A percentile compares a stretch with the other conserved stretches of the same genome.
These are phyloP conservation scores for Trichoderma koningii DNA, from an alignment of 2,329 filamentous ascomycete genomes.

Conservation along the genomic window DNA sequence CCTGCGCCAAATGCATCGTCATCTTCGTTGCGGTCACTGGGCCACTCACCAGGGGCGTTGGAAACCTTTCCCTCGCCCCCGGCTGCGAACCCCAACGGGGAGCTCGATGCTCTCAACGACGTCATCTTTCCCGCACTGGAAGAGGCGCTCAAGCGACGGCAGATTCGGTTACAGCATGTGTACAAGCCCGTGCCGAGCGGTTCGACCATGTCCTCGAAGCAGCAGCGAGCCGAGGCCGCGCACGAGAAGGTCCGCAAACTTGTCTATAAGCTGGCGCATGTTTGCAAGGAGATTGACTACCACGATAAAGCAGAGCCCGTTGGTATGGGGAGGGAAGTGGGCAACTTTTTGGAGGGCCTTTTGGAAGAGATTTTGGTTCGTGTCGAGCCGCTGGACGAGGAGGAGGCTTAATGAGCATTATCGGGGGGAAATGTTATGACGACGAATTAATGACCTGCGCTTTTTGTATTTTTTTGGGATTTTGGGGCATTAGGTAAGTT, in stretches of 20 bases:
- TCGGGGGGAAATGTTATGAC: not conserved
- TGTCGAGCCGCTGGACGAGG: slow-evolving; percentile 83
- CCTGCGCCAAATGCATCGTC: not conserved
- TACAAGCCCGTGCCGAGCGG: slow-evolving; percentile 46
- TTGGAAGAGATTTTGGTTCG: slow-evolving; percentile 91
- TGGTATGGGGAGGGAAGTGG: slow-evolving; percentile 89
- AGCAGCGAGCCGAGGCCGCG: slow-evolving; percentile 68
- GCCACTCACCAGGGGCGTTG: slow-evolving; percentile 38
- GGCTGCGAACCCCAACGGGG: slow-evolving; percentile 61
- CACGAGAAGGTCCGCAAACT: slow-evolving; percentile 82
- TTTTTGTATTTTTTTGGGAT: not conserved
- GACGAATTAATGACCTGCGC: slow-evolving; percentile 11
- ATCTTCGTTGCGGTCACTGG: slow-evolving; percentile 32
- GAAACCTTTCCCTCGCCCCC: slow-evolving; percentile 57
- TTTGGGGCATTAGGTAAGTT: slow-evolving; percentile 3
- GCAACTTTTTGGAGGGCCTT: slow-evolving; percentile 85
- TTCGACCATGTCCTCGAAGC: slow-evolving; percentile 57
- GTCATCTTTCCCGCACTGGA: slow-evolving; percentile 93
- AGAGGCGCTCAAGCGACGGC: slow-evolving; percentile 81
- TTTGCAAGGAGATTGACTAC: slow-evolving; percentile 88
- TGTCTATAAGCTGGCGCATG: slow-evolving; percentile 77
- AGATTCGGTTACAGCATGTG: slow-evolving; percentile 59
- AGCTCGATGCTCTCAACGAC: slow-evolving; percentile 83
- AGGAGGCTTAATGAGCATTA: slow-evolving; percentile 45
- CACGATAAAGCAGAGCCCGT: slow-evolving; percentile 85